These are phyloP conservation scores for Xenosphaeropsis pyriputrescens DNA, from an alignment of 2,329 filamentous ascomycete species.

Conservation along the genomic window DNA sequence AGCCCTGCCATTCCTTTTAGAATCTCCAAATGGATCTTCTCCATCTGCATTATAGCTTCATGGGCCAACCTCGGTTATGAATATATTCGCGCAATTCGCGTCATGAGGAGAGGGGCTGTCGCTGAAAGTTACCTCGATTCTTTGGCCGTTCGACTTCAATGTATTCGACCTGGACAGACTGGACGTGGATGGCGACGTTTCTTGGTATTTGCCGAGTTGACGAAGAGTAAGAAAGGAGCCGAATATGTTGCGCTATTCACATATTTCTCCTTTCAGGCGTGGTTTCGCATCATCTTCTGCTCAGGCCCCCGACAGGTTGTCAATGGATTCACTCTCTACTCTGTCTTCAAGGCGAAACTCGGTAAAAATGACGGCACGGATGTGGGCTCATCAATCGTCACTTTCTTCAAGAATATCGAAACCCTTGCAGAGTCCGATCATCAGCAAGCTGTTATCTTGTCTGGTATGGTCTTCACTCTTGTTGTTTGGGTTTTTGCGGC, in stretches of 20 bases:
- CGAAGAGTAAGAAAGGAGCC: slow-evolving; percentile 56
- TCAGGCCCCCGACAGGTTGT: slow-evolving; percentile 85
- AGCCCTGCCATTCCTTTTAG: slow-evolving; percentile 62
- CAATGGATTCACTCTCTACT: slow-evolving; percentile 79
- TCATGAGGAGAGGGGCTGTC: slow-evolving; percentile 74
- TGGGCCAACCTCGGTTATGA: slow-evolving; percentile 71
- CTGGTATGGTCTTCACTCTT: slow-evolving; percentile 84
- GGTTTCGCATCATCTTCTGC: slow-evolving; percentile 73
- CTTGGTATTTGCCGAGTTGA: slow-evolving; percentile 56
- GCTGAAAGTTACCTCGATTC: slow-evolving; percentile 86
- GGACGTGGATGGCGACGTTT: slow-evolving; percentile 77
- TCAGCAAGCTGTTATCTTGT: slow-evolving; percentile 69
- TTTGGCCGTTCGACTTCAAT: slow-evolving; percentile 72
- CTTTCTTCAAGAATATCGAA: slow-evolving; percentile 75
- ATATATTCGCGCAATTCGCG: slow-evolving; percentile 63
- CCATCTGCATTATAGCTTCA: slow-evolving; percentile 79
- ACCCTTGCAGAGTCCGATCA: slow-evolving; percentile 58
- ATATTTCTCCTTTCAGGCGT: slow-evolving; percentile 53
- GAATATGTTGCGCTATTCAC: slow-evolving; percentile 61
- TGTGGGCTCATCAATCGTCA: slow-evolving; percentile 48
- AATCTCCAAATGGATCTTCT: slow-evolving; percentile 90
- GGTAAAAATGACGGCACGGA: slow-evolving; percentile 35
- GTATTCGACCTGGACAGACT: slow-evolving; percentile 52
- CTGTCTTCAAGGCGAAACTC: slow-evolving; percentile 64
- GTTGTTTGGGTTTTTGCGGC: slow-evolving; percentile 78